Evolutionary conservation across 2,329 filamentous ascomycete genomes (phyloP).

Genomic region (Xylariaceae sp.): DNA sequence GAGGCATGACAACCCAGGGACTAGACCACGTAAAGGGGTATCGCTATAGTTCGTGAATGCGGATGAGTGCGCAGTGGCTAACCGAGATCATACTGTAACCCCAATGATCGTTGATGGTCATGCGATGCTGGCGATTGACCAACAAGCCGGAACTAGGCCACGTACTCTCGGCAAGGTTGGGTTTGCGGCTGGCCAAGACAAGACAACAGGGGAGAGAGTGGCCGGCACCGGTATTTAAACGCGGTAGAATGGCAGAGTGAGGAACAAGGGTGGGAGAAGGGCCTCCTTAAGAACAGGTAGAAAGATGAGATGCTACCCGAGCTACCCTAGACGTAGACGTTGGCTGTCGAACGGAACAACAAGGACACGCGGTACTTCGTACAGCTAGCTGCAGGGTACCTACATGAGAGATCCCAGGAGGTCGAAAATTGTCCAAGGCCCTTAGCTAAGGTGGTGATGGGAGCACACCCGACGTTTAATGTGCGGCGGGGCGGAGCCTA

Average conservation of each 20-base stretch:
- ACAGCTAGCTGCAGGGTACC: conserved; percentile 9
- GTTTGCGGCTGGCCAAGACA: conserved; percentile 16
- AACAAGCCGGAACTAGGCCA: conserved; percentile 13
- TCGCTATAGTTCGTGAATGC: conserved; percentile 8
- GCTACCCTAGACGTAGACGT: conserved; percentile 12
- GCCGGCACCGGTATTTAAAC: conserved; percentile 8
- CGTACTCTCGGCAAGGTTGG: conserved; percentile 12
- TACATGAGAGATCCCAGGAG: conserved; percentile 2
- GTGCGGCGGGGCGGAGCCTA: conserved; percentile 2
- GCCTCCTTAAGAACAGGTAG: background rate
- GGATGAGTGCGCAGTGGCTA: conserved; percentile 4
- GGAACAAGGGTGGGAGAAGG: conserved; percentile 12
- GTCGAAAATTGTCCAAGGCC: conserved; percentile 1
- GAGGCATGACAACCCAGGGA: conserved; percentile 12
- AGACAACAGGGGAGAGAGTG: conserved; percentile 12
- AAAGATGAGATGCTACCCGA: background rate
- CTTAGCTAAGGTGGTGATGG: conserved; percentile 1
- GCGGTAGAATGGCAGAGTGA: conserved; percentile 13
- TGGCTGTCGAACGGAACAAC: background rate
- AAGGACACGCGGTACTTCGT: conserved; percentile 8
- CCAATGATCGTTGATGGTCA: conserved; percentile 15
- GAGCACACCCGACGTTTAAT: conserved; percentile 1
- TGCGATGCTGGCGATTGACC: conserved; percentile 17
- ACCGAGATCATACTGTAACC: conserved; percentile 16
- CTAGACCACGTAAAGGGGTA: conserved; percentile 8